phyloP scores from a whole-genome alignment of 2,329 filamentous ascomycete species.

The Gnomoniopsis sp. region DNA sequence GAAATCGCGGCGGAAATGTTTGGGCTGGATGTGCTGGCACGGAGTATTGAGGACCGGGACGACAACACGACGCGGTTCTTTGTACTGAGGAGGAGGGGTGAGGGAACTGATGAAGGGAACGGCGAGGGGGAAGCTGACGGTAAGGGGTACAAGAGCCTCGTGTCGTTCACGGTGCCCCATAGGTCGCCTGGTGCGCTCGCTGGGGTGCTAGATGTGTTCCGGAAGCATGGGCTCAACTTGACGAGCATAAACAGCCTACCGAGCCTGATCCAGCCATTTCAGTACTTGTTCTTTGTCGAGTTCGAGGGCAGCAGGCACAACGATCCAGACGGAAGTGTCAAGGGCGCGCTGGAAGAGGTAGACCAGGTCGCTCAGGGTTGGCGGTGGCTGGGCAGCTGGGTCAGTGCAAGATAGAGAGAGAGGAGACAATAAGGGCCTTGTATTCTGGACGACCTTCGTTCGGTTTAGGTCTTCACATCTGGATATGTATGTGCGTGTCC shows the following conservation, averaged over 20 bases:
- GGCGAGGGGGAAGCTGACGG: neutral
- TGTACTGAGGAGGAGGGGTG: slow-evolving; percentile 45
- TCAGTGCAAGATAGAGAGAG: slow-evolving; percentile 28
- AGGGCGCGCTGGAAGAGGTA: slow-evolving; percentile 57
- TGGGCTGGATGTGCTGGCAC: slow-evolving; percentile 65
- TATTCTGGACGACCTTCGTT: neutral
- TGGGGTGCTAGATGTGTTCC: slow-evolving; percentile 76
- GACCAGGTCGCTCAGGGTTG: slow-evolving; percentile 55
- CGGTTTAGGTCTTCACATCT: neutral
- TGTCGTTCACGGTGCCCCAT: slow-evolving; percentile 82
- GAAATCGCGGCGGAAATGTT: slow-evolving; percentile 67
- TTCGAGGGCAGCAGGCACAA: slow-evolving; percentile 62
- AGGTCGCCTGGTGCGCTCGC: slow-evolving; percentile 76
- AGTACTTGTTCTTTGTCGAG: slow-evolving; percentile 95
- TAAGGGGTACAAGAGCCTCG: slow-evolving; percentile 63
- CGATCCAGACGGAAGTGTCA: slow-evolving; percentile 56
- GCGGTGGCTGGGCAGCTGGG: slow-evolving; percentile 71
- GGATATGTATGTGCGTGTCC: neutral
- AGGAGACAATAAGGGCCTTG: neutral
- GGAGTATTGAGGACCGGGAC: slow-evolving; percentile 66
- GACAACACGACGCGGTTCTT: slow-evolving; percentile 82
- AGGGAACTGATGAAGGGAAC: neutral
- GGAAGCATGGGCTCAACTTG: slow-evolving; percentile 68
- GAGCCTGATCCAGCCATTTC: slow-evolving; percentile 70
- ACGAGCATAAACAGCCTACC: slow-evolving; percentile 89